These are phyloP conservation scores for Penicillium psychrosexuale DNA, from an alignment of 2,329 filamentous ascomycete genomes.

Conservation along the genomic window DNA sequence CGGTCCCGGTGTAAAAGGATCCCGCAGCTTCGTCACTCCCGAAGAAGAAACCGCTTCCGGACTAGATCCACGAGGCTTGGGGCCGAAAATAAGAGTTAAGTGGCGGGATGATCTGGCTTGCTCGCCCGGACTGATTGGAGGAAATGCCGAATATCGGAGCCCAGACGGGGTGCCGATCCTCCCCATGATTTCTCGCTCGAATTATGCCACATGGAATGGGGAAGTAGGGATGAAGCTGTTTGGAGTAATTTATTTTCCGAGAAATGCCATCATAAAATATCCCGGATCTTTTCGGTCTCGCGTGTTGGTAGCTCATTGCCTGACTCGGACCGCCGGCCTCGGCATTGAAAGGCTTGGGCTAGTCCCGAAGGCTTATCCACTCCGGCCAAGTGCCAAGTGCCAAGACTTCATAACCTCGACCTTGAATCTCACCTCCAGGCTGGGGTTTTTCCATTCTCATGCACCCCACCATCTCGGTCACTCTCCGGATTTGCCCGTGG, in stretches of 20 bases:
- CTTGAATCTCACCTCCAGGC: neutral
- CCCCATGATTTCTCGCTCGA: neutral
- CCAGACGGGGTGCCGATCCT: neutral
- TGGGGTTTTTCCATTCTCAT: neutral
- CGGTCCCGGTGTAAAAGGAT: neutral
- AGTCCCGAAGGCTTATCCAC: neutral
- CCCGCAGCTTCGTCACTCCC: slow-evolving; percentile 1
- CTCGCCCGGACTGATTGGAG: neutral
- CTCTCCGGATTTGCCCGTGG: neutral
- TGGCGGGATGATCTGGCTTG: neutral
- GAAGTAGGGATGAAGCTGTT: neutral
- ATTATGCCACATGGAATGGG: too few species aligned
- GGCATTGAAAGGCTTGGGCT: slow-evolving; percentile 1
- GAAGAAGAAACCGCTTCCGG: neutral
- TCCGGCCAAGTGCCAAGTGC: slow-evolving; percentile 1
- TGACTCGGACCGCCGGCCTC: neutral
- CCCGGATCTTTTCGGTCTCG: neutral
- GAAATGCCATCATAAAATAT: neutral
- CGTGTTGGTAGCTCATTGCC: neutral
- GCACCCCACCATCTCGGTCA: neutral
- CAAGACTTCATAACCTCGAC: neutral
- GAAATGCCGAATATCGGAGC: slow-evolving; percentile 1
- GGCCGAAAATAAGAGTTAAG: neutral
- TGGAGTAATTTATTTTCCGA: neutral
- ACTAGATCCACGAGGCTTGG: neutral